Base-by-base conservation (phyloP, 2,329 filamentous ascomycete species). In the Akanthomyces dipterigenus region DNA sequence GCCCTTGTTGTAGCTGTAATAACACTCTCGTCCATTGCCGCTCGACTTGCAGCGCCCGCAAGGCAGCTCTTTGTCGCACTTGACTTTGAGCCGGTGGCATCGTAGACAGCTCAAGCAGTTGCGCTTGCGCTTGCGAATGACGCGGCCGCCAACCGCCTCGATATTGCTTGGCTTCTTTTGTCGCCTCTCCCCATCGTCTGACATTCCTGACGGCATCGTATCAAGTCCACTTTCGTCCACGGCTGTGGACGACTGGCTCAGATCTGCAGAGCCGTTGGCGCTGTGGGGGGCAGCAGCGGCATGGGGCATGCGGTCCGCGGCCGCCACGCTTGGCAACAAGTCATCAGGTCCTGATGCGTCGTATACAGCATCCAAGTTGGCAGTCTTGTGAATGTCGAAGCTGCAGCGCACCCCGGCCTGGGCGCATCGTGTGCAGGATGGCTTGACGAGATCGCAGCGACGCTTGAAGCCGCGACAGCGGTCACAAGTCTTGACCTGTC, bases 11-110 rank as follows among this genome's bases (percentile, higher is more conserved):
- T 71, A 73, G 61, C 67, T 74, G 62, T 74, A 75, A 61, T 73
- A 74, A 62, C 72, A 75, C 38, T 73, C 71, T 12, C 71, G 64
- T 12, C 69, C 71, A 50, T 74, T 72, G 24, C 72, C 72, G 38
- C 71, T 74, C 8, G 67, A 64, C 56, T 70, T 70, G 65, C 72
- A 75, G 2, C 72, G 69, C 2, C 69, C 70, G 49, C 72, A 75
- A 3, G 72, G 72, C 50, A 74, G 64, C 62, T 73, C 70, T 64
- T 74, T 75, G 65, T 75, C 72, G 57, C 72, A 75, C 60, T 74
- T 75, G 50, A 75, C 72, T 56, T 75, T 75, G 62, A 74, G 71
- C 16, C 72, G 70, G 58, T 74, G 72, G 58, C 72, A 75, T 36
- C 72, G 69, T 31, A 71, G 60, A 31, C 72, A 75, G 63, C 72